Conservation (phyloP, 371 early-diverging fungal genomes). For the Parasitella parasitica region DNA sequence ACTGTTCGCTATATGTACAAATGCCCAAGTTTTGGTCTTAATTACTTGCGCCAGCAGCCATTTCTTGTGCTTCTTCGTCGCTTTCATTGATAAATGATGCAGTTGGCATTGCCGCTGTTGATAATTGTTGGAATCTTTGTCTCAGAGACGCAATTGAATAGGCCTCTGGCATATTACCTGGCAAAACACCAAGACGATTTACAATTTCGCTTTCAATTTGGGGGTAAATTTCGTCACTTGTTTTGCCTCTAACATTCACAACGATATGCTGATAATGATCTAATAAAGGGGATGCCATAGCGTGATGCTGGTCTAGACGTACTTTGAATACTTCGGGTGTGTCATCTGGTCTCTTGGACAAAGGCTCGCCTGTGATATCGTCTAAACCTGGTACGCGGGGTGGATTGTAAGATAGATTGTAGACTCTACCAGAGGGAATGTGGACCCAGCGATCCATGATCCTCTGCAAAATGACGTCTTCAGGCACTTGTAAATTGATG, state of each 20-base stretch:
- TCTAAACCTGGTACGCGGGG: conserved; percentile 83
- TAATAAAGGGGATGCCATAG: conserved; percentile 74
- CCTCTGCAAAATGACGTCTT: conserved; percentile 86
- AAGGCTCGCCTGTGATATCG: conserved; percentile 90
- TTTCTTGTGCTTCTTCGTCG: conserved; percentile 5
- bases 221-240: conserved; percentile 91
- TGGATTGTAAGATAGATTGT: conserved; percentile 93
- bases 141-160: conserved; percentile 6
- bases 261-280: conserved; percentile 79
- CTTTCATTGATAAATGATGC: not conserved
- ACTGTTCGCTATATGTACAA: no score
- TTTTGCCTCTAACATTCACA: conserved; percentile 67
- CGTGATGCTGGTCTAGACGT: conserved; percentile 77
- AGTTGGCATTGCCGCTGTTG: not conserved
- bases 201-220: conserved; percentile 64
- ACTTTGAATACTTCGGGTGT: conserved; percentile 80
- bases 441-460: conserved; percentile 96
- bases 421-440: conserved; percentile 89
- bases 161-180: conserved; percentile 19
- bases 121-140: conserved; percentile 1
- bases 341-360: conserved; percentile 92
- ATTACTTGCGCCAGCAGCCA: conserved; percentile 6
- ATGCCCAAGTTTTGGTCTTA: not conserved
- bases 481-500: conserved; percentile 89
- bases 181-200: conserved; percentile 42